Evolutionary conservation across 1,284 basidiomycete species (phyloP), one percentile per base, ranked within the genome.

Genomic region (Tetrapyrgos nigripes): DNA sequence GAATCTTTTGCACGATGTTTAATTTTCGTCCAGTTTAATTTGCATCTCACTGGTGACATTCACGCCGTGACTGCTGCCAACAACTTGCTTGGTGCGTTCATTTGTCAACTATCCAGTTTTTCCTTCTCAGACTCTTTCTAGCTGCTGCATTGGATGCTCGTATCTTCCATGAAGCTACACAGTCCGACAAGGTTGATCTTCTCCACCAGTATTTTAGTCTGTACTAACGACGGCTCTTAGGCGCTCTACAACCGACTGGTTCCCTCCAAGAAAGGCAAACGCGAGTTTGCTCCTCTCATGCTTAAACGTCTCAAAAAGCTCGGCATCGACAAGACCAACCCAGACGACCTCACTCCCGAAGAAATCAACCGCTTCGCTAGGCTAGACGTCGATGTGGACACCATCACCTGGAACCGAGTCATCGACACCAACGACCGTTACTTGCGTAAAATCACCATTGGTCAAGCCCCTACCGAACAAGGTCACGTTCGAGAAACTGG

Each of bases 331-430:
- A 98, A 98, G 84, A 96, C 93, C 23, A 83, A 96, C 71, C 97
- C 97, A 2, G 87, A 94, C 69, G 92, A 94, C 44, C 83, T 99
- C 51, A 98, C 95, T 17, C 91, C 93, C 31, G 96, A 98, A 67
- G 97, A 99, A 76, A 90, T 93, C 67, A 89, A 83, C 55, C 85
- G 85, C 58, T 99, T 98, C 68, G 94, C 94, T 24, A 87, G 97
- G 55, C 87, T 99, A 27, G 96, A 99, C 70, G 86, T 99, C 58
- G 96, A 98, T 74, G 83, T 90, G 4, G 85, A 88, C 50, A 96
- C 95, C 23, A 94, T 99, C 68, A 98, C 97, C 50, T 99, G 97
- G 95, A 97, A 98, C 77, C 94, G 97, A 56, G 97, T 99, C 14
- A 77, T 97, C 55, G 97, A 99, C 74, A 94, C 93, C 66, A 99